phyloP scores from a whole-genome alignment of 1,284 basidiomycete species.

The Sporisorium graminicola region DNA sequence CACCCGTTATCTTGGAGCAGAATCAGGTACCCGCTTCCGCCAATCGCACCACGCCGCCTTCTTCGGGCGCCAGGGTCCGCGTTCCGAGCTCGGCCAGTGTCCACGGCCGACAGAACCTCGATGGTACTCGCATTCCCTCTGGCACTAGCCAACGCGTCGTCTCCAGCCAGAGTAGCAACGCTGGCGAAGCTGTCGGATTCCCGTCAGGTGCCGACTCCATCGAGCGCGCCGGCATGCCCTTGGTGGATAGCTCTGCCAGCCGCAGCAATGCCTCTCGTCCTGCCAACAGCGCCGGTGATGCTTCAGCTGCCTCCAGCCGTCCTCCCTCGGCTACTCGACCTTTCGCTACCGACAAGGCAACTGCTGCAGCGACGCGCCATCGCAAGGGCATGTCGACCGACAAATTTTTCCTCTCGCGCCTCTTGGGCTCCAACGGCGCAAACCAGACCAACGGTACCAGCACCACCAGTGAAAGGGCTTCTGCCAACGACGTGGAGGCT shows the following conservation, averaged over 20 bases:
- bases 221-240: slow-evolving; percentile 16
- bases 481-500: slow-evolving; percentile 14
- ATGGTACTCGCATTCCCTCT: slow-evolving; percentile 10
- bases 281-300: slow-evolving; percentile 2
- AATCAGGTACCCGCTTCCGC: slow-evolving; percentile 5
- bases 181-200: slow-evolving; percentile 38
- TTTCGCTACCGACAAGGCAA: slow-evolving; percentile 15
- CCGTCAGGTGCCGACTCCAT: slow-evolving; percentile 16
- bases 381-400: slow-evolving; percentile 66
- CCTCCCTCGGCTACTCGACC: slow-evolving; percentile 22
- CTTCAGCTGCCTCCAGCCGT: slow-evolving; percentile 11
- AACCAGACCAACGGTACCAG: slow-evolving; percentile 12
- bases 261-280: slow-evolving; percentile 16
- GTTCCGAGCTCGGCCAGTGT: slow-evolving; percentile 34
- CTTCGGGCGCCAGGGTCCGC: slow-evolving; percentile 15
- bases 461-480: slow-evolving; percentile 1
- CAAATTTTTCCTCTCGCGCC: slow-evolving; percentile 60
- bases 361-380: slow-evolving; percentile 43
- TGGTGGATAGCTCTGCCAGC: slow-evolving; percentile 1
- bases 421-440: slow-evolving; percentile 42
- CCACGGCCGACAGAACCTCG: slow-evolving; percentile 12
- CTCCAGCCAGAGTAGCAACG: slow-evolving; percentile 26
- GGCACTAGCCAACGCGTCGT: slow-evolving; percentile 27
- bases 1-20: slow-evolving; percentile 41
- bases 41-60: slow-evolving; percentile 3